Evolutionary conservation across 352 stramenopile genomes (phyloP), one percentile per base, ranked within the genome.

Genomic region (Globisporangium cylindrosporum): DNA sequence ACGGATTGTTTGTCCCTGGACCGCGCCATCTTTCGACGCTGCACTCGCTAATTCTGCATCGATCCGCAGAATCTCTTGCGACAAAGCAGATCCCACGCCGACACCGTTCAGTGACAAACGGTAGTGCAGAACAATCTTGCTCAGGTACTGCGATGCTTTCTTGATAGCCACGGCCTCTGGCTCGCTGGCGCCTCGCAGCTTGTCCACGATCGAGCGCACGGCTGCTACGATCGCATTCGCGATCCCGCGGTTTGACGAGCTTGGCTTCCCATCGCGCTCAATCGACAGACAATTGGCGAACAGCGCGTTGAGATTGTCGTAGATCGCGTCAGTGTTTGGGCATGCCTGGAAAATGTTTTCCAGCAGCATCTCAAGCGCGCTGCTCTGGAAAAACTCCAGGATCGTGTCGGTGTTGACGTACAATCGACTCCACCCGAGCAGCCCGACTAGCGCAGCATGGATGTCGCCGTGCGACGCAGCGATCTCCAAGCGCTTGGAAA

Each of bases 351-450:
- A 69, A 14, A 95, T 64, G 54, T 92, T 93, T 38, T 61, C 57
- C 8, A 95, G 62, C 46, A 95, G 72, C 55, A 91, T 64, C 38
- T 75, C 66, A 53, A 95, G 75, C 34, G 87, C 84, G 20, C 82
- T 64, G 67, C 83, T 84, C 64, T 92, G 77, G 73, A 95, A 92
- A 66, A 93, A 88, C 27, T 70, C 66, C 49, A 87, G 67, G 60
- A 92, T 84, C n/a, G 83, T 84, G 14, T 91, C 84, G 5, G 82
- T 84, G 71, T 85, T 72, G 22, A 84, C 53, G 65, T 80, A 88
- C 46, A 93, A 48, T 15, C 79, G 75, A 43, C 85, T 93, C 87
- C 87, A 95, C 15, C 82, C 84, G 3, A 93, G 59, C 8, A 95
- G 76, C 1, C 87, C 87, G 27, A 90, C 76, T 12, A 95, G 81